A percentile compares a stretch with the other conserved stretches of the same genome.
phyloP scores from a whole-genome alignment of 2,329 filamentous ascomycete genomes.

The Aspergillus arachidicola region DNA sequence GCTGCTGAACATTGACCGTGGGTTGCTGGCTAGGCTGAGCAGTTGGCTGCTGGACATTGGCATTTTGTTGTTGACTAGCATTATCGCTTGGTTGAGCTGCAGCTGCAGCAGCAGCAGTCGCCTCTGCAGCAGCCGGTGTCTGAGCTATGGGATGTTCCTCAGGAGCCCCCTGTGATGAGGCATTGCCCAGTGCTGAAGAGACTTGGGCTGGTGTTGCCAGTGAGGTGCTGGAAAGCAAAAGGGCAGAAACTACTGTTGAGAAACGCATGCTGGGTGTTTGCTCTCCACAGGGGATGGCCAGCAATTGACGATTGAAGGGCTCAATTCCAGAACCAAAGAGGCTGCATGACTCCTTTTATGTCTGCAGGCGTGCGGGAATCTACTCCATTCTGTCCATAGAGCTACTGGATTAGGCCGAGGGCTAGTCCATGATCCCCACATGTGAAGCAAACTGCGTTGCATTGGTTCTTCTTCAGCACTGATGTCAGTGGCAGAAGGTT shows the following conservation, averaged over 20 bases:
- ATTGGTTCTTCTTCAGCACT: slow-evolving; percentile 9
- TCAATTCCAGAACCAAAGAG: slow-evolving; percentile 13
- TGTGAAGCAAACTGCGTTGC: slow-evolving; percentile 21
- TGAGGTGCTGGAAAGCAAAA: slow-evolving; percentile 26
- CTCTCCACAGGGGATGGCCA: slow-evolving; percentile 20
- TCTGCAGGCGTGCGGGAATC: slow-evolving; percentile 11
- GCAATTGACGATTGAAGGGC: slow-evolving; percentile 18
- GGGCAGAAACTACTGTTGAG: slow-evolving; percentile 22
- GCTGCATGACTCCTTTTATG: slow-evolving; percentile 21
- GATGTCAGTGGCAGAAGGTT: slow-evolving; percentile 11
- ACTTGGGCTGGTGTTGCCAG: slow-evolving; percentile 24
- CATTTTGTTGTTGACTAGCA: slow-evolving; percentile 9
- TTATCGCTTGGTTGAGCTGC: slow-evolving; percentile 7
- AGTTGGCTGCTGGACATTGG: neutral
- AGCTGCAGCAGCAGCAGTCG: slow-evolving; percentile 9
- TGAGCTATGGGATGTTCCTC: slow-evolving; percentile 19
- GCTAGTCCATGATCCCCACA: slow-evolving; percentile 17
- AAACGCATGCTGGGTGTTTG: slow-evolving; percentile 25
- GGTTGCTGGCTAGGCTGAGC: neutral
- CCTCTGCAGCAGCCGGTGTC: slow-evolving; percentile 9
- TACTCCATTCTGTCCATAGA: slow-evolving; percentile 13
- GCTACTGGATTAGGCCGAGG: slow-evolving; percentile 18
- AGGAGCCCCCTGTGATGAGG: slow-evolving; percentile 14
- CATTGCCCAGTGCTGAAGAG: slow-evolving; percentile 18
- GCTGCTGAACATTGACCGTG: slow-evolving; percentile 5